Evolutionary conservation across 2,329 filamentous ascomycete genomes (phyloP).

Genomic region (Colletotrichum spaethianum): DNA sequence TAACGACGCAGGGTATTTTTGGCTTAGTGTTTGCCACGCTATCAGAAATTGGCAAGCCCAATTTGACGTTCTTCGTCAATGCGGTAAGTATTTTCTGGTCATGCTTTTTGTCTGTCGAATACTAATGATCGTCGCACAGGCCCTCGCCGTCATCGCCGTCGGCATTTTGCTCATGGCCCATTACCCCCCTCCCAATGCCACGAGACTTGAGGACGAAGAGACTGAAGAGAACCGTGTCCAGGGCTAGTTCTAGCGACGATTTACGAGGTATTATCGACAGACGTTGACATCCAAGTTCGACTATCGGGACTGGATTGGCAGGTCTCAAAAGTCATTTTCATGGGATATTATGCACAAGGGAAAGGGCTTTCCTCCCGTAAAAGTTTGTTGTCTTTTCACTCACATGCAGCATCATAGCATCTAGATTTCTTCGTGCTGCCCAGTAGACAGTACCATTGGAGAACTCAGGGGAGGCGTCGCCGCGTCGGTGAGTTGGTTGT

Average conservation of each 20-base stretch:
- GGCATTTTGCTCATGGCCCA: constrained; percentile 58
- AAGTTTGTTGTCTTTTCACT: not conserved
- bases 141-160: constrained; percentile 68
- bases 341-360: no score
- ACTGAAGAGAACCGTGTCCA: constrained; percentile 4
- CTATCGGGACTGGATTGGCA: not conserved
- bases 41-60: constrained; percentile 70
- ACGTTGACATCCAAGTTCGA: not conserved
- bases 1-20: constrained; percentile 76
- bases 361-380: not conserved
- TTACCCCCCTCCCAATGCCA: constrained; percentile 61
- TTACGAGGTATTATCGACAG: no score
- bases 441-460: not conserved
- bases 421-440: not conserved
- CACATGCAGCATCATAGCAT: not conserved
- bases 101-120: not conserved
- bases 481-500: not conserved
- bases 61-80: constrained; percentile 78
- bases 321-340: no score
- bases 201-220: constrained; percentile 54
- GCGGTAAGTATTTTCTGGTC: constrained; percentile 59
- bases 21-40: constrained; percentile 77
- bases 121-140: constrained; percentile 51
- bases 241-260: not conserved
- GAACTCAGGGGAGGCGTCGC: not conserved